Evolutionary conservation across 495 filamentous ascomycete species (phyloP).

Genomic region (Ramalina peruviana): DNA sequence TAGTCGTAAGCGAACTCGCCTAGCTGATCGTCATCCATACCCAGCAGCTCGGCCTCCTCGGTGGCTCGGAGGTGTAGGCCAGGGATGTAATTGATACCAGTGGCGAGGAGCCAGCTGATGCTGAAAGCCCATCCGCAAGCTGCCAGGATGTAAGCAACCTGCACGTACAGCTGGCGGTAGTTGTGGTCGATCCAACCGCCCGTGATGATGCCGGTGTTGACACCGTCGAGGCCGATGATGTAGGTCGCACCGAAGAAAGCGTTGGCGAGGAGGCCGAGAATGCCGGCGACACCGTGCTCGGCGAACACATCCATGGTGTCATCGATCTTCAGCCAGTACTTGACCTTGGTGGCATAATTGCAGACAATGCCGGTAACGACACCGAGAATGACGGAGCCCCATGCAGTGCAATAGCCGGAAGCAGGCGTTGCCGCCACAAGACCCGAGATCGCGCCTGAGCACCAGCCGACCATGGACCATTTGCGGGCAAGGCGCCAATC

Average conservation of each 20-base stretch:
- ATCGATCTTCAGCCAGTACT: conserved; percentile 90
- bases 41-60: conserved; percentile 92
- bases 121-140: conserved; percentile 64
- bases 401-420: conserved; percentile 76
- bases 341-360: conserved; percentile 96
- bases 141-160: conserved; percentile 80
- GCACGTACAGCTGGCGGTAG: conserved; percentile 80
- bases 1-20: conserved; percentile 99
- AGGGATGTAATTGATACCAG: conserved; percentile 71
- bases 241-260: conserved; percentile 75
- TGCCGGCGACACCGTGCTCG: conserved; percentile 91
- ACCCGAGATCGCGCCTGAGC: conserved; percentile 82
- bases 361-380: conserved; percentile 71
- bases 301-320: conserved; percentile 97
- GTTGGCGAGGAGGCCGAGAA: conserved; percentile 87
- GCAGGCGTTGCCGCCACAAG: conserved; percentile 87
- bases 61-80: conserved; percentile 84
- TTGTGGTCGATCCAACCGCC: conserved; percentile 85
- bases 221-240: conserved; percentile 87
- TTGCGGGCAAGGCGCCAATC: conserved; percentile 92
- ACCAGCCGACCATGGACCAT: conserved; percentile 99
- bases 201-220: conserved; percentile 56
- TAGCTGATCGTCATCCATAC: conserved; percentile 98
- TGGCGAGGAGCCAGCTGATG: conserved; percentile 72
- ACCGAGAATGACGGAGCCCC: conserved; percentile 76